These are phyloP conservation scores for Sextonia rubra DNA, from an alignment of 164 flowering plant genomes.

Conservation along the genomic window DNA sequence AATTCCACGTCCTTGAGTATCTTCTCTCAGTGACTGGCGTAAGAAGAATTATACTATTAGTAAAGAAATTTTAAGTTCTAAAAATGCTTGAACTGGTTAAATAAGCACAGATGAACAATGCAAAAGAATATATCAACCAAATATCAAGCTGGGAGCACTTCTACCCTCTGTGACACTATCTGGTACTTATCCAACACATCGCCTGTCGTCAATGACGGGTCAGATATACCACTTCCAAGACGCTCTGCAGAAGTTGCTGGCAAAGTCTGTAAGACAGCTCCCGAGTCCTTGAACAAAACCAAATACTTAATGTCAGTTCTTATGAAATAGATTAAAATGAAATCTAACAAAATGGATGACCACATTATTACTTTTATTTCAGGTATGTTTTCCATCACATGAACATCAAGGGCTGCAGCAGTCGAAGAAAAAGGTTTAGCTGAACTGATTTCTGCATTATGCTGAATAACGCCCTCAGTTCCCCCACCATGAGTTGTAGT, in stretches of 20 bases:
- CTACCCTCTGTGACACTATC: constrained; percentile 71
- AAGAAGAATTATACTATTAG: too few species aligned
- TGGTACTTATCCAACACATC: constrained; percentile 89
- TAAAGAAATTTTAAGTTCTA: too few species aligned
- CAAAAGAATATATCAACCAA: neutral
- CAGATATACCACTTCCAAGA: constrained; percentile 42
- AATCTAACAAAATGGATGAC: neutral
- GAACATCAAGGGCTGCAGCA: constrained; percentile 44
- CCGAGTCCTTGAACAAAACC: constrained; percentile 43
- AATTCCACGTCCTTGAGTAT: too few species aligned
- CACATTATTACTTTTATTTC: constrained; percentile 38
- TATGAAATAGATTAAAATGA: neutral
- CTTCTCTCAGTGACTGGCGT: too few species aligned
- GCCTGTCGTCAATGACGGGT: constrained; percentile 63
- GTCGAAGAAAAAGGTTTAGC: constrained; percentile 34
- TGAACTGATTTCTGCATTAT: constrained; percentile 37
- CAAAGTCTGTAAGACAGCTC: constrained; percentile 38
- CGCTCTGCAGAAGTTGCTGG: constrained; percentile 50
- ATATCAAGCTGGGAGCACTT: neutral
- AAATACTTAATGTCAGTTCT: neutral
- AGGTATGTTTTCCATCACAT: constrained; percentile 35
- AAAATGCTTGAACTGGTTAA: too few species aligned
- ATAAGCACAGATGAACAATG: too few species aligned
- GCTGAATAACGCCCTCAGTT: constrained; percentile 43
- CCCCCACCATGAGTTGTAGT: constrained; percentile 41